Evolutionary conservation across 441 rosid genomes (phyloP), one percentile per base, ranked within the genome.

Genomic region (Euphorbia celastroides): DNA sequence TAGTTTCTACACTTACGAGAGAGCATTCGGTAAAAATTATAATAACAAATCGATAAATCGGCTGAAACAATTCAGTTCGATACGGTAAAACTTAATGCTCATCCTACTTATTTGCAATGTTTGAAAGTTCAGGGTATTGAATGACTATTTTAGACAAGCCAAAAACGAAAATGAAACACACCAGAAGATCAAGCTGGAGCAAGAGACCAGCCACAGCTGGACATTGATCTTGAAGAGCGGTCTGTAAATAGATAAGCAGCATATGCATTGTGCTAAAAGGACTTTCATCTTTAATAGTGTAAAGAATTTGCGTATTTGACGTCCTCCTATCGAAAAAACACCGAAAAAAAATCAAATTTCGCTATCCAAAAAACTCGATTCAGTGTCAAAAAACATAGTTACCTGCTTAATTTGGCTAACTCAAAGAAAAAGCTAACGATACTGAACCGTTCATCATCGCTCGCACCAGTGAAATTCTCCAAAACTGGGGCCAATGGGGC

Each of bases 101-200:
- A n/a, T n/a, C n/a, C n/a, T n/a, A n/a, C n/a, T n/a, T n/a, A n/a
- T n/a, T n/a, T n/a, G n/a, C n/a, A n/a, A n/a, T n/a, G n/a, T n/a
- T n/a, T n/a, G n/a, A n/a, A n/a, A n/a, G n/a, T n/a, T n/a, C n/a
- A n/a, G n/a, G n/a, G n/a, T n/a, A n/a, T n/a, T n/a, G n/a, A n/a
- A n/a, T n/a, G n/a, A n/a, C n/a, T n/a, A n/a, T n/a, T n/a, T n/a
- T n/a, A n/a, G n/a, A n/a, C n/a, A n/a, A n/a, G n/a, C n/a, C n/a
- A n/a, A n/a, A n/a, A n/a, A n/a, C 7, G 50, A 42, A 65, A 52
- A 46, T 36, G 65, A 27, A 70, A 60, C 79, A 55, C 64, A 85
- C 91, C 88, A 86, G 81, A 68, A 88, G 83, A 81, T 88, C 95
- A 52, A 88, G 87, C 70, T 88, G 95, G 65, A 88, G 88, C 3